A percentile compares a stretch with the other conserved stretches of the same genome.
Conservation (phyloP, 257 asterid species). For the Solanum pennellii region DNA sequence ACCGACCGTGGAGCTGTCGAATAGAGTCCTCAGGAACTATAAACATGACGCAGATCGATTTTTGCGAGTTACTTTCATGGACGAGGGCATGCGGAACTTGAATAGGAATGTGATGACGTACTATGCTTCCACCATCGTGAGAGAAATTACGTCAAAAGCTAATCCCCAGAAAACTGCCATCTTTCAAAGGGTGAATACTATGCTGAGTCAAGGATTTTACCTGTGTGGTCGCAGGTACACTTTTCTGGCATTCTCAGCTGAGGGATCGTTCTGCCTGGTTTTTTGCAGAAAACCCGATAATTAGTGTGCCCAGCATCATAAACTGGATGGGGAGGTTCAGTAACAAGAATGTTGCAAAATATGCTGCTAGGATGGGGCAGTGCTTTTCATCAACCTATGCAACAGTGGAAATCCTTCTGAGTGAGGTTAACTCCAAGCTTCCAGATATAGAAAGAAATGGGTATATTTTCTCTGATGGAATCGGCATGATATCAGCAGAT, state of each 20-base stretch:
- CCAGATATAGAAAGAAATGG: slow-evolving; percentile 53
- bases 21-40: slow-evolving; percentile 67
- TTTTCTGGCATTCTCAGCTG: slow-evolving; percentile 73
- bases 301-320: slow-evolving; percentile 27
- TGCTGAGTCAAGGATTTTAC: slow-evolving; percentile 40
- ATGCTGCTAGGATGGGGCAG: slow-evolving; percentile 93
- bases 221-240: slow-evolving; percentile 68
- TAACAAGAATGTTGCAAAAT: slow-evolving; percentile 57
- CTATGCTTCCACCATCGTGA: slow-evolving; percentile 46
- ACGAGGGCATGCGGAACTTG: slow-evolving; percentile 73
- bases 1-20: slow-evolving; percentile 72
- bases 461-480: slow-evolving; percentile 80
- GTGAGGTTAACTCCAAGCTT: slow-evolving; percentile 22
- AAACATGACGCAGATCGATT: slow-evolving; percentile 54
- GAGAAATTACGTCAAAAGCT: slow-evolving; percentile 29
- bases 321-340: slow-evolving; percentile 86
- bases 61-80: slow-evolving; percentile 85
- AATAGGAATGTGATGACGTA: slow-evolving; percentile 46
- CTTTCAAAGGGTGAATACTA: slow-evolving; percentile 57
- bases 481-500: slow-evolving; percentile 62
- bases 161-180: slow-evolving; percentile 49
- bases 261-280: slow-evolving; percentile 97
- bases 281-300: slow-evolving; percentile 51
- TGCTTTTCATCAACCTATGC: slow-evolving; percentile 97
- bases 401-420: slow-evolving; percentile 53